Evolutionary conservation across 768 basidiomycete species (phyloP).

Genomic region (Phlebiopsis flavidoalba): DNA sequence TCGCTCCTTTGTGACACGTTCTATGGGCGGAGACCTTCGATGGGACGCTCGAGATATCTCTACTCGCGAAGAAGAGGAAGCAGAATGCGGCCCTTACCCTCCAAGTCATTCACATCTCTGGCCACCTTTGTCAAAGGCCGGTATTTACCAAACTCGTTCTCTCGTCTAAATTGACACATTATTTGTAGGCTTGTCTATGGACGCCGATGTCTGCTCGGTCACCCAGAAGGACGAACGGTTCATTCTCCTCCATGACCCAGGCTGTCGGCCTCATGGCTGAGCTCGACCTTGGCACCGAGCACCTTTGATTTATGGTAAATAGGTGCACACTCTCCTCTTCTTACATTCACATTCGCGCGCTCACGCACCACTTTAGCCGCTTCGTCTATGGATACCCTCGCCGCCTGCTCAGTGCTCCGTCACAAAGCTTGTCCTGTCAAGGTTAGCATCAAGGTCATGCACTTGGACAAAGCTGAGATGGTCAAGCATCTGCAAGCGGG

Average conservation of each 20-base stretch:
- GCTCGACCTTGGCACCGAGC: constrained; percentile 76
- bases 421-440: constrained; percentile 63
- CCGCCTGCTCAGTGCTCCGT: constrained; percentile 44
- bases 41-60: constrained; percentile 41
- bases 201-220: constrained; percentile 74
- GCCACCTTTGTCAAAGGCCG: constrained; percentile 86
- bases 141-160: not conserved
- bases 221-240: constrained; percentile 56
- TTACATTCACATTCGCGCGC: not conserved
- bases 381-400: constrained; percentile 72
- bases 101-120: constrained; percentile 38
- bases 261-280: constrained; percentile 83
- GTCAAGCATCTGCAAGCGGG: constrained; percentile 39
- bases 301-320: constrained; percentile 82
- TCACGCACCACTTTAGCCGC: constrained; percentile 32
- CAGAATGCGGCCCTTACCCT: constrained; percentile 34
- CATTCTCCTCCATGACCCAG: constrained; percentile 82
- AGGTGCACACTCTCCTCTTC: constrained; percentile 9
- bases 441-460: constrained; percentile 66
- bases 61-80: constrained; percentile 35
- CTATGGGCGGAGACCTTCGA: constrained; percentile 44
- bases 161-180: not conserved
- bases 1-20: constrained; percentile 45
- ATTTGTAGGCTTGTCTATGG: constrained; percentile 61
- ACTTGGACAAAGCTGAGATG: constrained; percentile 71